Evolutionary conservation across 106 monocot species (phyloP), one percentile per base, ranked within the genome.

Genomic region (Dioscorea alata): DNA sequence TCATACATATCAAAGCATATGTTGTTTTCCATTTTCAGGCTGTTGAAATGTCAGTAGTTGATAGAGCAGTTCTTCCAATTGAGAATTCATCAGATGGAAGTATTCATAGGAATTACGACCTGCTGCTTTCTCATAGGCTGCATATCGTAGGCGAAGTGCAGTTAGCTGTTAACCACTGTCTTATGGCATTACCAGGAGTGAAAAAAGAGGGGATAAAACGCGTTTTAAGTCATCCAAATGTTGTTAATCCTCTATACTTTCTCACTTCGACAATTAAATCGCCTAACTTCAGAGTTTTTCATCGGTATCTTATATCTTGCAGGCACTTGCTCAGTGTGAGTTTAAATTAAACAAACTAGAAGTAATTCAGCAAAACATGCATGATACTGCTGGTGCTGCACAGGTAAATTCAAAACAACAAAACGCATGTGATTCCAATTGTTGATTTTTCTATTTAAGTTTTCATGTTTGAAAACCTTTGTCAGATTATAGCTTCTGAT

Each of bases 111-210:
- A 92, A 88, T 68, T 85, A 85, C 68, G 92, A 88, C 73, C 70
- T 92, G 56, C 83, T 92, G 60, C 82, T 88, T 17, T 68, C 78
- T 22, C 92, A 92, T 69, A 75, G 72, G 51, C 67, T 92, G 33
- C 92, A 92, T n/a, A 92, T 92, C 33, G 85, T 92, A 6, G 85
- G 82, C 48, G 92, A 92, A 68, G 92, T 92, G 24, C 85, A 85
- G 48, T 57, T 92, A 57, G 51, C 78, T 69, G 78, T 88, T 19
- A 69, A 79, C 50, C 78, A 85, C 66, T 92, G 88, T 70, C 85
- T 92, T 50, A 57, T 92, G 76, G 88, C 88, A 50, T 42, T 81
- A 23, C 80, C 80, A 32, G 92, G 85, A 33, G 85, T 85, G 34
- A 69, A 12, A 54, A 92, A 76, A 66, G 73, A 88, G 61, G 73